phyloP scores from a whole-genome alignment of 345 rosid genomes.

The Citrus australasica region DNA sequence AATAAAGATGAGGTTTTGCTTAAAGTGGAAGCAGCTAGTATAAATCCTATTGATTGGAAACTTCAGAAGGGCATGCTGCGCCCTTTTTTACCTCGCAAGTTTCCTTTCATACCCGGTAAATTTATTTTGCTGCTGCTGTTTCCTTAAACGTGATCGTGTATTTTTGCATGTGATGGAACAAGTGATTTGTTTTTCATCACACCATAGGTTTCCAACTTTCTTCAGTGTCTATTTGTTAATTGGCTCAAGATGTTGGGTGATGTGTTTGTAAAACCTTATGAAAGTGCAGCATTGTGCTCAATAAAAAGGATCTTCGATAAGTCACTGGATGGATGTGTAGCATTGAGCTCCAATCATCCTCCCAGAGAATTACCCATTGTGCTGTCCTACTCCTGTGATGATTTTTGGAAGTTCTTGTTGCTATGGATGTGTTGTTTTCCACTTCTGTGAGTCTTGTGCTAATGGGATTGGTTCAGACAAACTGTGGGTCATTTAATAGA shows the following conservation, averaged over 20 bases:
- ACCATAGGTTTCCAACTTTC: too few relatives aligned
- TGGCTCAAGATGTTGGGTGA: neutral
- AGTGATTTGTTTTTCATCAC: neutral
- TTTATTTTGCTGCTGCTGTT: neutral
- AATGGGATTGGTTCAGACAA: neutral
- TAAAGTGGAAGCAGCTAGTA: conserved; percentile 53
- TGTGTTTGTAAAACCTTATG: neutral
- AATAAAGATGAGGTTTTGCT: conserved; percentile 53
- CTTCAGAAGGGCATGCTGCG: conserved; percentile 61
- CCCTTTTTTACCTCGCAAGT: conserved; percentile 61
- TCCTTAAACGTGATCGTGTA: neutral
- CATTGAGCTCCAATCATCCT: neutral
- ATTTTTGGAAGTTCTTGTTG: neutral
- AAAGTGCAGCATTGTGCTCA: too few relatives aligned
- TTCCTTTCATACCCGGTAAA: conserved; percentile 73
- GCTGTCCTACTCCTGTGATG: neutral
- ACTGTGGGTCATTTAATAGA: neutral
- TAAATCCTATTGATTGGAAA: conserved; percentile 76
- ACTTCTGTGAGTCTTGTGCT: neutral
- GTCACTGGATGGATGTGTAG: too few relatives aligned
- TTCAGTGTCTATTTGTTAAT: neutral
- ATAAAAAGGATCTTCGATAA: neutral
- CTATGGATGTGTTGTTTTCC: neutral
- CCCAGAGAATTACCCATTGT: neutral
- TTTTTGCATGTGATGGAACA: too few relatives aligned